phyloP scores from a whole-genome alignment of 208 protist species.

The Leishmania braziliensis region DNA sequence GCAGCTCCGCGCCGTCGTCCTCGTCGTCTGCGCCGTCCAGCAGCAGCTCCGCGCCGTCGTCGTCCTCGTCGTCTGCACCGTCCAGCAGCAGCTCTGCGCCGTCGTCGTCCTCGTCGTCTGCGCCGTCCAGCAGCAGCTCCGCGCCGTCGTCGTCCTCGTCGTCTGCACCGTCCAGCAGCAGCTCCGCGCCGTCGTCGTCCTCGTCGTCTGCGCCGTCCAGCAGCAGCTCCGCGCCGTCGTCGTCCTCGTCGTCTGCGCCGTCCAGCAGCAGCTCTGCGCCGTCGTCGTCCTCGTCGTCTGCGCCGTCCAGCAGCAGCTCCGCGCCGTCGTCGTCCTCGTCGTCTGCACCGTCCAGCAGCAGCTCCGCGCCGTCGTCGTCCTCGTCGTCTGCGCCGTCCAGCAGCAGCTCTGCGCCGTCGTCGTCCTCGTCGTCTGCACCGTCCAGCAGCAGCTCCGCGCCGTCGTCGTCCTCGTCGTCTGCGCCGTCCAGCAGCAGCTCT shows the following conservation, averaged over 20 bases:
- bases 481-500: slow-evolving; percentile 1
- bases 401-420: too few relatives aligned
- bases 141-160: not conserved
- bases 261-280: not conserved
- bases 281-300: slow-evolving; percentile 2
- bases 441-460: slow-evolving; percentile 1
- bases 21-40: not conserved
- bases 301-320: slow-evolving; percentile 5
- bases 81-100: not conserved
- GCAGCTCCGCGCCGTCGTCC: not conserved
- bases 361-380: too few relatives aligned
- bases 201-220: not conserved
- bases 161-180: not conserved
- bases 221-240: not conserved
- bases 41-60: too few relatives aligned
- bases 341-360: not conserved
- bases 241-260: not conserved
- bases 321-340: not conserved
- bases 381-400: too few relatives aligned
- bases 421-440: not conserved
- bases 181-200: not conserved
- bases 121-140: not conserved
- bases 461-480: not conserved
- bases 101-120: too few relatives aligned
- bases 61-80: not conserved